These are phyloP conservation scores for Hygrophorus pudorinus DNA, from an alignment of 768 basidiomycete species.

Conservation along the genomic window DNA sequence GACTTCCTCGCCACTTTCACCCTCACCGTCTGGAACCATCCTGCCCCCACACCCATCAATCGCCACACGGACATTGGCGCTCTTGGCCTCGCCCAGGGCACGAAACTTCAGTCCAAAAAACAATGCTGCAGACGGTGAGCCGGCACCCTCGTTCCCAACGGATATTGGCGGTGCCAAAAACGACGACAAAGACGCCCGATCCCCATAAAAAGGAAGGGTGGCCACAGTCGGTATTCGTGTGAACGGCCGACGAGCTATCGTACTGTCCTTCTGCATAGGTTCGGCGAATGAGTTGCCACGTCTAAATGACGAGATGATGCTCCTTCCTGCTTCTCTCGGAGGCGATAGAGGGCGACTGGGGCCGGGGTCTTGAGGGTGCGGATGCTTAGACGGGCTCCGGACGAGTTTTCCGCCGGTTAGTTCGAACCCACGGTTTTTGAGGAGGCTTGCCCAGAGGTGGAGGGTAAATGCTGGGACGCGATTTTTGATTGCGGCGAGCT, in stretches of 20 bases:
- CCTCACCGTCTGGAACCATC: constrained; percentile 31
- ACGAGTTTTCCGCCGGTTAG: constrained; percentile 48
- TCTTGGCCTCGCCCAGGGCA: constrained; percentile 59
- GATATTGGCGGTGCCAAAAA: too few species aligned
- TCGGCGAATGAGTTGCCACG: constrained; percentile 56
- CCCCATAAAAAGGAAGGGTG: constrained; percentile 8
- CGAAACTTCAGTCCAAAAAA: constrained; percentile 51
- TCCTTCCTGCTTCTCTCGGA: constrained; percentile 12
- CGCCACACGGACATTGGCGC: constrained; percentile 43
- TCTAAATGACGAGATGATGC: constrained; percentile 50
- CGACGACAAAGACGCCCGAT: too few species aligned
- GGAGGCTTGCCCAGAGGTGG: constrained; percentile 62
- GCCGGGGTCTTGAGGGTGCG: constrained; percentile 12
- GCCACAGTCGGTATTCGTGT: constrained; percentile 27
- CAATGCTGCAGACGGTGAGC: constrained; percentile 19
- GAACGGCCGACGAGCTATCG: constrained; percentile 32
- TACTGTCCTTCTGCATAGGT: constrained; percentile 12
- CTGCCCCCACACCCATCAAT: constrained; percentile 52
- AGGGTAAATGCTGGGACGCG: constrained; percentile 55
- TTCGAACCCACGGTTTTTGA: constrained; percentile 59
- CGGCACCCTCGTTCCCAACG: too few species aligned
- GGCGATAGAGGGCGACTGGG: constrained; percentile 11
- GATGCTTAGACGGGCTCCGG: constrained; percentile 46
- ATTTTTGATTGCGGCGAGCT: constrained; percentile 26
- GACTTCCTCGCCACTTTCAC: constrained; percentile 35